phyloP scores from a whole-genome alignment of 2,329 filamentous ascomycete genomes.

The Alternaria burnsii region DNA sequence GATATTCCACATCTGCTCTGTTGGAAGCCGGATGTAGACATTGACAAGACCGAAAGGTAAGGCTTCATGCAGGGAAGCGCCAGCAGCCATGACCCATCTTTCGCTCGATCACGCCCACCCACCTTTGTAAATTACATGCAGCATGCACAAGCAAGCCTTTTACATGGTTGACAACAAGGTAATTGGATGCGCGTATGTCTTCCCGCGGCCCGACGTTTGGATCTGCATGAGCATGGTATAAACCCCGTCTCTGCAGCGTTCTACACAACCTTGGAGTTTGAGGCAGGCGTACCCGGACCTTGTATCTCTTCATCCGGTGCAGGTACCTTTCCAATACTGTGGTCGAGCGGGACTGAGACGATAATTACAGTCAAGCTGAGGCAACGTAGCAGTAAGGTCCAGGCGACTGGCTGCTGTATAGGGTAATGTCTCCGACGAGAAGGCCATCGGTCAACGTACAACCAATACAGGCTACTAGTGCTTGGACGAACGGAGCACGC shows the following conservation, averaged over 20 bases:
- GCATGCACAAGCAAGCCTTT: conserved; percentile 40
- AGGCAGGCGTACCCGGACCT: conserved; percentile 43
- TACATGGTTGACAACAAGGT: conserved; percentile 22
- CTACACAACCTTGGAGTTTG: conserved; percentile 38
- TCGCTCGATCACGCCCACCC: conserved; percentile 40
- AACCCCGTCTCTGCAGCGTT: conserved; percentile 42
- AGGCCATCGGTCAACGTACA: conserved; percentile 26
- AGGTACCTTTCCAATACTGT: conserved; percentile 40
- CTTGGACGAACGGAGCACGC: conserved; percentile 21
- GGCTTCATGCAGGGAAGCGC: conserved; percentile 34
- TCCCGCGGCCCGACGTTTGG: conserved; percentile 46
- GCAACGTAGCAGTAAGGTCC: conserved; percentile 26
- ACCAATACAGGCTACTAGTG: conserved; percentile 26
- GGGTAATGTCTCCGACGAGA: conserved; percentile 38
- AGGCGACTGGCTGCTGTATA: conserved; percentile 27
- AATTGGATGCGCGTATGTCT: conserved; percentile 43
- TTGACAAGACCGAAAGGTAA: conserved; percentile 12
- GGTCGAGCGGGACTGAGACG: conserved; percentile 39
- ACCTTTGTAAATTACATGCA: conserved; percentile 34
- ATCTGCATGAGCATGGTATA: conserved; percentile 50
- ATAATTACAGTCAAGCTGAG: conserved; percentile 43
- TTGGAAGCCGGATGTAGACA: conserved; percentile 17
- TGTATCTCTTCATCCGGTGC: conserved; percentile 47
- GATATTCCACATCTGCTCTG: conserved; percentile 6
- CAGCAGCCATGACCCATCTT: conserved; percentile 21